Evolutionary conservation across 2,329 filamentous ascomycete species (phyloP).

Genomic region (Arthrobotrys entomopaga): DNA sequence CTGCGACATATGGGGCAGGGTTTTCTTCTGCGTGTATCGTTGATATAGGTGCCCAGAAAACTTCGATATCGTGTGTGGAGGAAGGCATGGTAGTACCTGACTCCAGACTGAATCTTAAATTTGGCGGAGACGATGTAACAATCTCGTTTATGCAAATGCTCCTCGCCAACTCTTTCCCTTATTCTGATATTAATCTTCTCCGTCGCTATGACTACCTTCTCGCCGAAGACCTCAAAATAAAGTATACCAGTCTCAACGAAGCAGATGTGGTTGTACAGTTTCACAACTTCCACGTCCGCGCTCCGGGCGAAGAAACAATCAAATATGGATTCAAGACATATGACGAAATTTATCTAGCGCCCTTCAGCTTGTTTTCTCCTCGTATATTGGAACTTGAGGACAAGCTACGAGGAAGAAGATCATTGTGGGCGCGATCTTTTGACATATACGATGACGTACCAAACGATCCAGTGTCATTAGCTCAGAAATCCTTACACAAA

Average conservation of each 20-base stretch:
- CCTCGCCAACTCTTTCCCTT: constrained; percentile 94
- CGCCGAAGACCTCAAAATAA: constrained; percentile 94
- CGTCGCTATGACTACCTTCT: constrained; percentile 91
- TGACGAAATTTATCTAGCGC: constrained; percentile 92
- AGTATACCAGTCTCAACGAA: constrained; percentile 90
- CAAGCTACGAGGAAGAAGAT: constrained; percentile 82
- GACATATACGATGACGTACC: constrained; percentile 93
- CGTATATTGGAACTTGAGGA: constrained; percentile 82
- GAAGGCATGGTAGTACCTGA: constrained; percentile 95
- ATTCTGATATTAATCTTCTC: constrained; percentile 90
- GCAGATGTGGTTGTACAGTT: constrained; percentile 87
- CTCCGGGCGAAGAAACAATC: constrained; percentile 84
- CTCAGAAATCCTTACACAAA: constrained; percentile 76
- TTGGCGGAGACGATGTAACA: constrained; percentile 89
- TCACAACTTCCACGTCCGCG: constrained; percentile 88
- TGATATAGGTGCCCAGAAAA: constrained; percentile 96
- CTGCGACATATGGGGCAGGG: constrained; percentile 92
- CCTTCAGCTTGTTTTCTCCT: constrained; percentile 91
- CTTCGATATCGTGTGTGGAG: constrained; percentile 94
- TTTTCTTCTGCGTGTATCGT: constrained; percentile 95
- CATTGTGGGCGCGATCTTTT: constrained; percentile 84
- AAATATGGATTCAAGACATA: constrained; percentile 98
- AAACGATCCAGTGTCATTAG: constrained; percentile 87
- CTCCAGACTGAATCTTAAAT: constrained; percentile 93
- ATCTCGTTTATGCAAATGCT: constrained; percentile 98